Percentiles rank a stretch among this genome's conserved stretches.
phyloP scores from a whole-genome alignment of 1,284 basidiomycete species.

The Puccinia horiana region DNA sequence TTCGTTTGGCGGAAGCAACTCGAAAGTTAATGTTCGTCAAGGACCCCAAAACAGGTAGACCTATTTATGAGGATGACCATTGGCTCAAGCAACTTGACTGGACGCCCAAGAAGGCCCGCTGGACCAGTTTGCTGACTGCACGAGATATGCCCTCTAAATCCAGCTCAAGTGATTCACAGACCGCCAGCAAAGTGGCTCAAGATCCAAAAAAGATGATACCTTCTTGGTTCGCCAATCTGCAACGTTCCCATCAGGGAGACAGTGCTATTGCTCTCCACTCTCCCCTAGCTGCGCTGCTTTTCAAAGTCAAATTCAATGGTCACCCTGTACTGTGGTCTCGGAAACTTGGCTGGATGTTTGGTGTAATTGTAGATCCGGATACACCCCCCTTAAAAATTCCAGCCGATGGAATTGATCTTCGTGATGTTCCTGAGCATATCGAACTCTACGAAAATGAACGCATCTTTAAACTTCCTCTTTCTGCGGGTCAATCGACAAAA shows the following conservation, averaged over 20 bases:
- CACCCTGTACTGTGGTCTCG: constrained; percentile 52
- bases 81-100: constrained; percentile 94
- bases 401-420: constrained; percentile 50
- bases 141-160: neutral
- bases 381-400: constrained; percentile 49
- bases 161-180: neutral
- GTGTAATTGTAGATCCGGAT: constrained; percentile 51
- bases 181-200: constrained; percentile 28
- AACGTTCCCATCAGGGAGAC: neutral
- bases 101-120: constrained; percentile 82
- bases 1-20: constrained; percentile 67
- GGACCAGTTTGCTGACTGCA: constrained; percentile 51
- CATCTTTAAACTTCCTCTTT: constrained; percentile 12
- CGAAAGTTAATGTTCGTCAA: constrained; percentile 55
- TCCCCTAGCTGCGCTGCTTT: constrained; percentile 52
- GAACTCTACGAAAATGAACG: constrained; percentile 13
- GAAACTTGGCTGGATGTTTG: constrained; percentile 55
- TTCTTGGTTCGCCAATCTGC: constrained; percentile 42
- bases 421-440: constrained; percentile 30
- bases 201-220: constrained; percentile 28
- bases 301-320: constrained; percentile 52
- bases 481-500: constrained; percentile 2
- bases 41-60: constrained; percentile 53
- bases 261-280: constrained; percentile 21
- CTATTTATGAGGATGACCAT: constrained; percentile 71